Evolutionary conservation across 2,329 filamentous ascomycete species (phyloP), one percentile per base, ranked within the genome.

Genomic region (Cercospora citrullina): DNA sequence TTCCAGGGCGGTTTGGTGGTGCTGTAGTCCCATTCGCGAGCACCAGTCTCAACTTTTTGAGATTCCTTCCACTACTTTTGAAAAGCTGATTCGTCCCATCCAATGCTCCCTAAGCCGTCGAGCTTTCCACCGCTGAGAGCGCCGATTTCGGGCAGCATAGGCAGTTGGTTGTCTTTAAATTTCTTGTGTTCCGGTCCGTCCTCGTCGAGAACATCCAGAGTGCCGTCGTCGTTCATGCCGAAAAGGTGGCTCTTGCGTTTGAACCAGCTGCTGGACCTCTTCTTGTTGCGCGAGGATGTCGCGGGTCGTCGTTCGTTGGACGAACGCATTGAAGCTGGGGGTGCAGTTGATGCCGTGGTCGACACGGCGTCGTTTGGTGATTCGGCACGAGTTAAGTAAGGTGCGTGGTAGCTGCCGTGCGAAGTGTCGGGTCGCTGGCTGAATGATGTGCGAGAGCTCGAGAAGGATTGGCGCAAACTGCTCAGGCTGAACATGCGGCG

Each of bases 181-280:
- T 72, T 61, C 73, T 76, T 75, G 61, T 72, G 71, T 3, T 75
- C 75, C 7, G 72, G 65, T 28, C 71, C 58, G 26, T 75, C 71
- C 66, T 77, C 75, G 21, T 67, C 69, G 31, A 76, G 73, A 12
- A 72, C 67, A 51, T 72, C 74, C 33, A 77, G 68, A n/a, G 65
- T 60, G n/a, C 63, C 69, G 26, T 73, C 73, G 21, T 69, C 71
- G 66, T 71, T 73, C 60, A 72, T 69, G 66, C 65, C 66, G 70
- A 77, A 77, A 67, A 79, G 71, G 42, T 73, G 71, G 66, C 76
- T 78, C 70, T 76, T 77, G 55, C 78, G 75, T 69, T 72, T 75
- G 74, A 79, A 79, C 78, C 78, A 79, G 64, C 71, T 76, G 66
- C 74, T 75, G 21, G 74, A 75, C 53, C 76, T 53, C 66, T 72